Percentiles rank a stretch among this genome's conserved stretches.
These are phyloP conservation scores for Prunus mume DNA, from an alignment of 306 rosid genomes.

Conservation along the genomic window DNA sequence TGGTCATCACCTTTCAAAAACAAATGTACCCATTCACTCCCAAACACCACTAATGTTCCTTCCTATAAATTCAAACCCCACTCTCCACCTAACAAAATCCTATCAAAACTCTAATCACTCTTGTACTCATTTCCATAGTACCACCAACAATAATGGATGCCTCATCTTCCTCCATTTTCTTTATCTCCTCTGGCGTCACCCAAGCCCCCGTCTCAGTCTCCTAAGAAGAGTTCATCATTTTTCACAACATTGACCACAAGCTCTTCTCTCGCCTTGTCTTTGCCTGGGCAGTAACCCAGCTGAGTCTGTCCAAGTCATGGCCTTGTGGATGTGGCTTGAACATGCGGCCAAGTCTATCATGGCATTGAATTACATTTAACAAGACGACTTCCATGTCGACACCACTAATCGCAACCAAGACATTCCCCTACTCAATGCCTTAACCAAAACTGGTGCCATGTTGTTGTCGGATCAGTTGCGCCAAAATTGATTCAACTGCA, in stretches of 20 bases:
- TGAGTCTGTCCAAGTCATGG: slow-evolving; percentile 44
- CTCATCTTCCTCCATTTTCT: not conserved
- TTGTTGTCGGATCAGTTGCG: too few species aligned
- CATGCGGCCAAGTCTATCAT: slow-evolving; percentile 15
- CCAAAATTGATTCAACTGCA: too few species aligned
- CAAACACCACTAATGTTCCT: not conserved
- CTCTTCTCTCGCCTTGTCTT: slow-evolving; percentile 47
- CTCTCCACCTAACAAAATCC: not conserved
- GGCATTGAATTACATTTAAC: slow-evolving; percentile 37
- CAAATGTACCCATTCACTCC: not conserved
- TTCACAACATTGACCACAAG: slow-evolving; percentile 53
- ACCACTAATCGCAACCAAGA: not conserved
- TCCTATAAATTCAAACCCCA: not conserved
- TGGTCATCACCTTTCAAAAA: not conserved
- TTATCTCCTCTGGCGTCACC: not conserved
- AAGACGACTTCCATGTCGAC: slow-evolving; percentile 4
- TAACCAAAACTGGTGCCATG: too few species aligned
- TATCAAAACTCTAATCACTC: not conserved
- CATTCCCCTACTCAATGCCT: slow-evolving; percentile 37
- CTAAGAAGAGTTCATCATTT: slow-evolving; percentile 45
- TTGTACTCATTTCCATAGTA: not conserved
- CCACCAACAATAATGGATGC: slow-evolving; percentile 12
- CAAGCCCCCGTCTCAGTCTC: slow-evolving; percentile 7
- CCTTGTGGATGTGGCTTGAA: slow-evolving; percentile 64
- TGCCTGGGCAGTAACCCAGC: slow-evolving; percentile 32